phyloP scores from a whole-genome alignment of 2,329 filamentous ascomycete species.

The Aquanectria penicillioides region DNA sequence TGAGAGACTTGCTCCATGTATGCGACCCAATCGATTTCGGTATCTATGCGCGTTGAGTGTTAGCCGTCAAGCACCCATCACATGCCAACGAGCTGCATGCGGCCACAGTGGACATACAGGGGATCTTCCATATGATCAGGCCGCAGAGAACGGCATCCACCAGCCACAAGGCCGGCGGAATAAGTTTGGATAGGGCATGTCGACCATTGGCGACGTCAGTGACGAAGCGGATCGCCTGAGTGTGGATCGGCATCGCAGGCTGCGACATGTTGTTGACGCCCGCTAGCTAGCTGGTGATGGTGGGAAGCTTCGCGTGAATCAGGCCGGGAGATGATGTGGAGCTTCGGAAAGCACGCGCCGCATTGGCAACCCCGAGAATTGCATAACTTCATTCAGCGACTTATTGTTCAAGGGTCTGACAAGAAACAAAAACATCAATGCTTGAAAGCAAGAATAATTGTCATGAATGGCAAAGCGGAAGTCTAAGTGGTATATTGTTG shows the following conservation, averaged over 20 bases:
- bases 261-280: constrained; percentile 41
- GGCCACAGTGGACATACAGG: constrained; percentile 70
- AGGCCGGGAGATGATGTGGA: constrained; percentile 27
- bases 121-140: constrained; percentile 81
- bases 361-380: constrained; percentile 36
- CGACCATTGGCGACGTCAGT: constrained; percentile 59
- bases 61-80: constrained; percentile 8
- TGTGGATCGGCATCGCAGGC: constrained; percentile 34
- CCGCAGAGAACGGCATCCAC: constrained; percentile 78
- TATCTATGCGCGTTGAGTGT: constrained; percentile 65
- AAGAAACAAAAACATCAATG: background rate
- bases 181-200: constrained; percentile 58
- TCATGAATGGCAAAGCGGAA: background rate
- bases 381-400: constrained; percentile 34
- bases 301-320: constrained; percentile 25
- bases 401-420: background rate
- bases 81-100: background rate
- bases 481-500: background rate
- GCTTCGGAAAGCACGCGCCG: constrained; percentile 29
- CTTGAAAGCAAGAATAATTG: background rate
- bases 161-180: constrained; percentile 72
- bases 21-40: constrained; percentile 96
- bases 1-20: constrained; percentile 95
- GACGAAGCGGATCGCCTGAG: constrained; percentile 44
- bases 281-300: constrained; percentile 23